Base-by-base conservation (phyloP, 2,329 filamentous ascomycete species). In the Claviceps digitariae region DNA sequence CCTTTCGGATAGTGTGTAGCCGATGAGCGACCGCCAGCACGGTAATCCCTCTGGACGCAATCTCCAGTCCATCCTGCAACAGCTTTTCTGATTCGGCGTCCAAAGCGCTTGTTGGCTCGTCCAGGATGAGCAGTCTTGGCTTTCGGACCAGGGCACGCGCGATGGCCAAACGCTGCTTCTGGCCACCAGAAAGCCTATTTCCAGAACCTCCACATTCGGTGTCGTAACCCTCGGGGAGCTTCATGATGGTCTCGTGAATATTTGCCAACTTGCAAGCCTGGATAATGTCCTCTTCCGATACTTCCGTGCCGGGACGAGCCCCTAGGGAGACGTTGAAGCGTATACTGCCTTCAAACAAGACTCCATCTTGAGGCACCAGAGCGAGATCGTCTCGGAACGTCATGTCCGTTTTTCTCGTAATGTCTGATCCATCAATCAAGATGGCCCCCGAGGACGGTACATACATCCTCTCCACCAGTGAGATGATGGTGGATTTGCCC, bases 141-240 rank as follows among this genome's bases (percentile, higher is more conserved):
- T 76, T 72, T 0, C 84, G 74, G 2, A 85, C 70, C 0, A 87
- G 71, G 1, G 84, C 84, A 9, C 86, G 73, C 0, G 85, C 84
- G 58, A 89, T 87, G 1, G 80, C 77, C 20, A 89, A 62, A 2
- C 84, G 74, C 62, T 89, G 85, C 7, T 79, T 78, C 63, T 89
- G 85, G 0, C 86, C 85, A 7, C 84, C 84, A 0, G 82, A 86
- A 20, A 89, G 64, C 21, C 79, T 73, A 0, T 79, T 79, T 8
- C 83, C 83, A 52, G 83, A 80, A 20, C 82, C 79, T 7, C 86
- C 72, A 8, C 79, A 66, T 36, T 71, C 69, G 0, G 79, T 82
- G 6, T 80, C 65, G 56, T 82, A 82, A 0, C 78, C 78, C 23
- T 81, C 66, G 0, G 78, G 79, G 10, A 84, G 63, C 0, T 66